Percentiles rank a stretch among this genome's conserved stretches.
phyloP scores from a whole-genome alignment of 306 rosid species.

The Fragaria nilgerrensis region DNA sequence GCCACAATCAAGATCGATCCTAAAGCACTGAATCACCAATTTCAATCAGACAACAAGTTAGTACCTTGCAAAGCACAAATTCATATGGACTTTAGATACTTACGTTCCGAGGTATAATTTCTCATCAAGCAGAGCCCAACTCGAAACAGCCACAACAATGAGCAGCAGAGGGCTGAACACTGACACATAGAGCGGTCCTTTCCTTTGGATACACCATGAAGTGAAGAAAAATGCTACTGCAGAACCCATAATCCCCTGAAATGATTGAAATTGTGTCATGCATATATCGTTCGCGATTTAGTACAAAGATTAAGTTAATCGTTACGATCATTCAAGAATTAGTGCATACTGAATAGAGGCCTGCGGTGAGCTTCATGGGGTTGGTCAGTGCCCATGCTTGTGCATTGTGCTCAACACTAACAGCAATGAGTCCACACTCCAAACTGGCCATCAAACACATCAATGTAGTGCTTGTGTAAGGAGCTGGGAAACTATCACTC shows the following conservation, averaged over 20 bases:
- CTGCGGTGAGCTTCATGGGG: constrained; percentile 39
- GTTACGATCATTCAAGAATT: neutral
- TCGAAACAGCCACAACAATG: constrained; percentile 48
- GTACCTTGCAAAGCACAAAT: neutral
- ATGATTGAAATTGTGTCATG: neutral
- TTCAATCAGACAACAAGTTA: neutral
- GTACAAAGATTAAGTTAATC: neutral
- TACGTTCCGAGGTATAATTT: constrained; percentile 70
- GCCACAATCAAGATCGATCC: constrained; percentile 57
- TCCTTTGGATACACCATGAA: constrained; percentile 64
- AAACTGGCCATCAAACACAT: constrained; percentile 60
- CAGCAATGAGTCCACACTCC: constrained; percentile 57
- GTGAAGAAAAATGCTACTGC: constrained; percentile 48
- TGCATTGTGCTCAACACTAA: constrained; percentile 33
- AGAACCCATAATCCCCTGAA: constrained; percentile 59
- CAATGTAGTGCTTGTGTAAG: constrained; percentile 62
- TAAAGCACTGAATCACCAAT: constrained; percentile 35
- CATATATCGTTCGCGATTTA: neutral
- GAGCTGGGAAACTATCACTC: constrained; percentile 63
- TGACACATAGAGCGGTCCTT: constrained; percentile 75
- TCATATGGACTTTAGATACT: constrained; percentile 3
- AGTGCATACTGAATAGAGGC: constrained; percentile 56
- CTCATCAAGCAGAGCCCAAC: constrained; percentile 71
- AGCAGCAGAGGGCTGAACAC: constrained; percentile 69
- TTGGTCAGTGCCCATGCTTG: constrained; percentile 60